Base-by-base conservation (phyloP, 306 rosid species). In the Urtica urens region DNA sequence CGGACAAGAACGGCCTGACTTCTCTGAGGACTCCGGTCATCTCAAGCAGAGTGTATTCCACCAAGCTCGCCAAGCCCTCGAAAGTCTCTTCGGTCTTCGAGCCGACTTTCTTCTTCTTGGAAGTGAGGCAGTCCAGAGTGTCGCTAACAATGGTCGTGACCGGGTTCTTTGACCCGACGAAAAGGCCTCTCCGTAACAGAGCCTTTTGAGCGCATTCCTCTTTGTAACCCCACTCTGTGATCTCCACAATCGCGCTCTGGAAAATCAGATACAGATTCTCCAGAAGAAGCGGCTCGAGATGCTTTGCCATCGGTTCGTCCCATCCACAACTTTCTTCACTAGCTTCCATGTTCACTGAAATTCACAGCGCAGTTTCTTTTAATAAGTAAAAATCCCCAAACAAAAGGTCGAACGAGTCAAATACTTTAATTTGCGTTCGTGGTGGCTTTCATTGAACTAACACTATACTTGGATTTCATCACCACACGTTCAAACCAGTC, bases 11-110 rank as follows among this genome's bases (percentile, higher is more conserved):
- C 7, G 80, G 86, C 59, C 56, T 78, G 30, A 82, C 58, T 60
- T 78, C 86, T 11, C 62, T 57, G 46, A 82, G 71, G 24, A 78
- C 64, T 49, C 71, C 50, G n/a, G 78, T 41, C 78, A 82, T 72
- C 71, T 82, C 93, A 56, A 73, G 27, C 74, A 82, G 47, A 5
- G 74, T 75, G 63, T 61, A 78, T 56, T 58, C 61, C 46, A 51
- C 59, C 58, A 82, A 40, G 43, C 70, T 80, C 71, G 64, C 66
- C 14, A 78, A 55, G 44, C 55, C 49, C 13, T 64, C 63, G 60
- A 81, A 78, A n/a, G n/a, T n/a, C 33, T 5, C 50, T 23, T 58
- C 14, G 2, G 60, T 70, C 6, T 37, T 26, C 42, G 49, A 59
- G 24, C 40, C 16, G 52, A 21, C 19, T 16, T 30, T 21, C 17